Base-by-base conservation (phyloP, 2,329 filamentous ascomycete species). In the Didymella segeticola region DNA sequence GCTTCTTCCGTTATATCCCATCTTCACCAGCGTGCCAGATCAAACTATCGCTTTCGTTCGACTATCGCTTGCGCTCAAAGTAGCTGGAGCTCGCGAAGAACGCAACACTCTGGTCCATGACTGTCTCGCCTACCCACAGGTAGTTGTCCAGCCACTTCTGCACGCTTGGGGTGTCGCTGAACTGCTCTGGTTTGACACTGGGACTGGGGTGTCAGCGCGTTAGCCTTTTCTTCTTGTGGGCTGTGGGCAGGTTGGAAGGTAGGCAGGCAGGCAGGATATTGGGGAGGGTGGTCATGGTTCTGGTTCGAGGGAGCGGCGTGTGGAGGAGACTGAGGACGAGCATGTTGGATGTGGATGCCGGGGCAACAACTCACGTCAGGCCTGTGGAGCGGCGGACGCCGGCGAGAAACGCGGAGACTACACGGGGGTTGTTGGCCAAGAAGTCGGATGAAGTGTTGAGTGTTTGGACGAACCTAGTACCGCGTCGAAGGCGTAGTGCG, bases 321-420 rank as follows among this genome's bases (percentile, higher is more conserved):
- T 31, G 19, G 27, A 43, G 22, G 23, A 41, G 41, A 31, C 15
- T 49, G 15, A 15, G 22, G 51, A 37, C 54, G 49, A 19, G n/a
- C n/a, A n/a, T n/a, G n/a, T n/a, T n/a, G n/a, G n/a, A n/a, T n/a
- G n/a, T n/a, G n/a, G n/a, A n/a, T n/a, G n/a, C n/a, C n/a, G n/a
- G n/a, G n/a, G n/a, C n/a, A n/a, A n/a, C n/a, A n/a, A 72, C 90
- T 85, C 90, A 99, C 95, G 93, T 97, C 79, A 99, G 83, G 71
- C 95, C 95, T 58, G 95, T 98, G 62, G 93, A 97, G 67, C 95
- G 91, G 81, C 96, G 96, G 82, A 99, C 93, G 70, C 95, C 95
- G 31, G 95, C 95, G 64, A 99, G 87, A 76, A 98, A 93, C 60
- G 95, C 91, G 70, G 95, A 99, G 76, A 99, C 90, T 96, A 63